Conservation (phyloP, 192 early-diverging fungal genomes). For the Coemansia sp. region DNA sequence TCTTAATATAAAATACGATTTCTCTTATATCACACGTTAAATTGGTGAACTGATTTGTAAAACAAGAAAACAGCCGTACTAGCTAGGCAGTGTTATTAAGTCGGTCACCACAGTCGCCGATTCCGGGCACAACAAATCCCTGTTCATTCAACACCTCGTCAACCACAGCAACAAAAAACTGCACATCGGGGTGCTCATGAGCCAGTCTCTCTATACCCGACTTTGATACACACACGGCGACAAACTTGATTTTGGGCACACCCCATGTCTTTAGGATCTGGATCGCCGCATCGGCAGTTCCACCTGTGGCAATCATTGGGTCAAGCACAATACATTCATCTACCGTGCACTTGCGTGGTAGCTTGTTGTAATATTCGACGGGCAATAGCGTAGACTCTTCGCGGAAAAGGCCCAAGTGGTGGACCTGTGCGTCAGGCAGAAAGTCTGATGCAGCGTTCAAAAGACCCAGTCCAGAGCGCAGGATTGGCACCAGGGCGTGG, state of each 20-base stretch:
- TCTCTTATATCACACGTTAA: too few relatives aligned
- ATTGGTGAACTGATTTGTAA: background rate
- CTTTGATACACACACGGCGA: slow-evolving; percentile 60
- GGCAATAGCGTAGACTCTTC: slow-evolving; percentile 79
- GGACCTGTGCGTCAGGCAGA: slow-evolving; percentile 68
- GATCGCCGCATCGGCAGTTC: slow-evolving; percentile 74
- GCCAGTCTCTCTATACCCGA: slow-evolving; percentile 53
- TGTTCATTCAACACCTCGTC: slow-evolving; percentile 59
- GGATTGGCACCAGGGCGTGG: slow-evolving; percentile 63
- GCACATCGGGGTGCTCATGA: slow-evolving; percentile 57
- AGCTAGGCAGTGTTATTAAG: slow-evolving; percentile 56
- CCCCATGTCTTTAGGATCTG: slow-evolving; percentile 83
- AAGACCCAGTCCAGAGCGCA: slow-evolving; percentile 65
- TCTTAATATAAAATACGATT: too few relatives aligned
- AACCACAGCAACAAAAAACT: slow-evolving; percentile 57
- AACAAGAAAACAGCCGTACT: background rate
- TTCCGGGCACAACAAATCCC: slow-evolving; percentile 63
- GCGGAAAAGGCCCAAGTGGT: slow-evolving; percentile 79
- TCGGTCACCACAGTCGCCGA: slow-evolving; percentile 72
- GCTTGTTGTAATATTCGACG: slow-evolving; percentile 93
- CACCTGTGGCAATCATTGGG: slow-evolving; percentile 82
- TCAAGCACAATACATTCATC: slow-evolving; percentile 75
- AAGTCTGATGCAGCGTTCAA: slow-evolving; percentile 59
- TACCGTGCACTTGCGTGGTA: slow-evolving; percentile 66
- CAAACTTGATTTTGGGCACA: slow-evolving; percentile 65